A percentile compares a stretch with the other conserved stretches of the same genome.
Evolutionary conservation across 176 grass and related monocot genomes (phyloP).

Genomic region (Aegilops bicornis): DNA sequence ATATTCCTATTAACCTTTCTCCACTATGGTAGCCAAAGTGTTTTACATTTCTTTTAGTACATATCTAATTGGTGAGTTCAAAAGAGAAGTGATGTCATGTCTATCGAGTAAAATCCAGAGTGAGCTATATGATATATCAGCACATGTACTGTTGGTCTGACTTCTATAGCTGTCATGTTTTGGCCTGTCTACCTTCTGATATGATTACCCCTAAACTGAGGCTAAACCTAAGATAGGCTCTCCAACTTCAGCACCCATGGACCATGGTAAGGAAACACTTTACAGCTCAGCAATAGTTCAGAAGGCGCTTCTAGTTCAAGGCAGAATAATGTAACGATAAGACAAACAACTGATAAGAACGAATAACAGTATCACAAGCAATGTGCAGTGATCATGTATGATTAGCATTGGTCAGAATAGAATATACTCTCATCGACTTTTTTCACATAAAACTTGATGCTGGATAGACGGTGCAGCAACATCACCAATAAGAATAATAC

Average conservation of each 20-base stretch:
- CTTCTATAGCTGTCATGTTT: background rate
- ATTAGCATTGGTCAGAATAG: background rate
- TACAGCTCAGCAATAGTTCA: background rate
- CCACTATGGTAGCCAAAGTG: background rate
- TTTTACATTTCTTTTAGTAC: background rate
- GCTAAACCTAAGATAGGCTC: background rate
- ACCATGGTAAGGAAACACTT: background rate
- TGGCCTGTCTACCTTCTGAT: slow-evolving; percentile 8
- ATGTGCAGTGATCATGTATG: background rate
- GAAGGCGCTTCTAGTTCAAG: background rate
- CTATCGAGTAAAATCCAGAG: slow-evolving; percentile 5
- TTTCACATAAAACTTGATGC: background rate
- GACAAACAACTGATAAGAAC: slow-evolving; percentile 3
- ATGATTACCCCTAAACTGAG: slow-evolving; percentile 16
- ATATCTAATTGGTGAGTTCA: slow-evolving; percentile 4
- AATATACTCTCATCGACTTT: slow-evolving; percentile 27
- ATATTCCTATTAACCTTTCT: slow-evolving; percentile 14
- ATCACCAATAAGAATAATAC: background rate
- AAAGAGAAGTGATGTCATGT: slow-evolving; percentile 9
- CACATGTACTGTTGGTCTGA: background rate
- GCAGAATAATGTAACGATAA: background rate
- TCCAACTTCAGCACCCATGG: background rate
- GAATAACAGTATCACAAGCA: slow-evolving; percentile 7
- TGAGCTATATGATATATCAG: slow-evolving; percentile 4
- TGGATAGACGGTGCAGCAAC: background rate